A percentile compares a stretch with the other conserved stretches of the same genome.
Conservation (phyloP, 2,329 filamentous ascomycete species). For the Monosporascus sp. region DNA sequence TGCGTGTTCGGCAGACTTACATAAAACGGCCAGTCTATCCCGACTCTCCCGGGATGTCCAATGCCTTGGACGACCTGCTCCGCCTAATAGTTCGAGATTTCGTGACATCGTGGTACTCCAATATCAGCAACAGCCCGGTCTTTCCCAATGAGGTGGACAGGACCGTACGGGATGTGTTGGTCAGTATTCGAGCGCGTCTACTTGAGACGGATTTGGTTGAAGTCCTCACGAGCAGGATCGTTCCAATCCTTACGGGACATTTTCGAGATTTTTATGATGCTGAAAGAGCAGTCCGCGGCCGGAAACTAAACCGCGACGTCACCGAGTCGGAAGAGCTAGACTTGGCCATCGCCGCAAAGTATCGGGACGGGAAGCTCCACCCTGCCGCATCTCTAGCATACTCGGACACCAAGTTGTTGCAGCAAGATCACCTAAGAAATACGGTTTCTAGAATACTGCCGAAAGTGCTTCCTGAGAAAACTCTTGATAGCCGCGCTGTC, state of each 20-base stretch:
- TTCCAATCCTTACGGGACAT: constrained; percentile 84
- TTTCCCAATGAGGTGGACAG: constrained; percentile 87
- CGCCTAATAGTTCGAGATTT: constrained; percentile 77
- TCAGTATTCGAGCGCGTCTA: constrained; percentile 66
- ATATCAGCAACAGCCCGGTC: constrained; percentile 73
- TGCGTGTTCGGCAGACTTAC: constrained; percentile 65
- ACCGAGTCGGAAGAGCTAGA: constrained; percentile 97
- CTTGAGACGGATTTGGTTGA: constrained; percentile 78
- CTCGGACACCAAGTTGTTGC: constrained; percentile 75
- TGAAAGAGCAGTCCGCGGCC: constrained; percentile 79
- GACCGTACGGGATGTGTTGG: constrained; percentile 67
- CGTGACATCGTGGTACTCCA: constrained; percentile 80
- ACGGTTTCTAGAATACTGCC: constrained; percentile 70
- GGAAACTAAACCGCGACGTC: constrained; percentile 80
- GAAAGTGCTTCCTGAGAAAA: constrained; percentile 64
- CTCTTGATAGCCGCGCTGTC: constrained; percentile 77
- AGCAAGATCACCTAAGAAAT: constrained; percentile 83
- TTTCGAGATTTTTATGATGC: constrained; percentile 88
- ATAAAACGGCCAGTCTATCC: constrained; percentile 66
- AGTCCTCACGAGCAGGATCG: constrained; percentile 71
- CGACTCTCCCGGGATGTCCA: constrained; percentile 71
- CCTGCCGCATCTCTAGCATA: constrained; percentile 78
- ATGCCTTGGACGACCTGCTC: constrained; percentile 74
- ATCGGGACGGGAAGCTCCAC: constrained; percentile 82
- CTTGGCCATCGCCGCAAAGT: constrained; percentile 91